Conservation (phyloP, 116 monocot genomes). For the Phalaenopsis hybrid region DNA sequence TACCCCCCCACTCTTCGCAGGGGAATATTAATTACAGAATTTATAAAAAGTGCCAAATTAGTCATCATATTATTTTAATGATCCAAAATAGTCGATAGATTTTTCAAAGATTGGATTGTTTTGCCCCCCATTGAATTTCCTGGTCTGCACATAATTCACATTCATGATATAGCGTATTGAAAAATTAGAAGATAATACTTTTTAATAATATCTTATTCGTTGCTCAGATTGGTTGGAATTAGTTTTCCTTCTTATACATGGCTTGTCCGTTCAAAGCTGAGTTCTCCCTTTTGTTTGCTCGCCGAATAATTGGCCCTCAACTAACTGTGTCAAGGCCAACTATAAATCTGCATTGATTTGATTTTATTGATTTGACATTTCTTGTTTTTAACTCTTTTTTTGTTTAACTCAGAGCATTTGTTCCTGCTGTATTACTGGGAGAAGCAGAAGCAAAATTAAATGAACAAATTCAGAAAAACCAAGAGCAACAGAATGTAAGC, state of each 20-base stretch:
- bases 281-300: not conserved
- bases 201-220: not conserved
- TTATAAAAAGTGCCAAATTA: too few species aligned
- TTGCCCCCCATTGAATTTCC: too few species aligned
- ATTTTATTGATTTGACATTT: conserved; percentile 5
- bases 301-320: not conserved
- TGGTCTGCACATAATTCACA: not conserved
- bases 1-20: too few species aligned
- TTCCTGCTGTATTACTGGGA: conserved; percentile 94
- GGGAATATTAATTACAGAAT: too few species aligned
- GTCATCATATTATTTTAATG: too few species aligned
- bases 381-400: conserved; percentile 3
- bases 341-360: not conserved
- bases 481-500: conserved; percentile 69
- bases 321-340: not conserved
- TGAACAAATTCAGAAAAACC: conserved; percentile 48
- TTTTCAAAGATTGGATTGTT: too few species aligned
- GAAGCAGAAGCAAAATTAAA: conserved; percentile 76
- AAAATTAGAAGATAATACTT: not conserved
- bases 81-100: too few species aligned
- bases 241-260: not conserved
- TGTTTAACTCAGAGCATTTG: conserved; percentile 74
- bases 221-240: not conserved
- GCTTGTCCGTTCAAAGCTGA: not conserved
- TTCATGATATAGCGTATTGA: not conserved